Evolutionary conservation across 345 rosid species (phyloP), one percentile per base, ranked within the genome.

Genomic region (Jatropha curcas): DNA sequence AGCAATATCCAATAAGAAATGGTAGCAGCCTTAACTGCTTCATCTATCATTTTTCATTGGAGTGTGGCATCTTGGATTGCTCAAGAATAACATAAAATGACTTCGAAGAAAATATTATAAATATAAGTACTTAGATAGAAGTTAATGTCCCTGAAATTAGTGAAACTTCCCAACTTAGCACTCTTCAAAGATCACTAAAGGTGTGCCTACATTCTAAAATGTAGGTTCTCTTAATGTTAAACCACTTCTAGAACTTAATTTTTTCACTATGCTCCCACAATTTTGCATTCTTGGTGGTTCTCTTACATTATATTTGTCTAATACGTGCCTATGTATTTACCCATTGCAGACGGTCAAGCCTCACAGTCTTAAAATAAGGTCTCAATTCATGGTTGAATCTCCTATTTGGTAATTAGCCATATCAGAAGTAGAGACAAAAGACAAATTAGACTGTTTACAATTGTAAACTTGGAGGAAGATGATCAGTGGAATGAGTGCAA

Each of bases 401-500:
- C 17, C 7, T 19, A 8, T 45, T 20, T 25, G 30, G 33, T 60
- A 22, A 45, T 48, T 59, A 4, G 58, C 53, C 4, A 10, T 37
- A 34, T 27, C 27, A 6, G 45, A 43, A 51, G 9, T 65, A 24
- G 13, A 4, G 48, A 60, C n/a, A 31, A 68, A 65, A 45, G 37
- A 27, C 59, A 22, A 63, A 50, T 20, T n/a, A 4, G 35, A 46
- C 10, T 25, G 2, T 10, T 7, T 48, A 11, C 58, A 14, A 4
- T 39, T 34, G 53, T 5, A 0, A 39, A 33, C 28, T 67, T 35
- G 62, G 74, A 80, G 53, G 74, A 81, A 71, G 68, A 84, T 82
- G 92, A 80, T 79, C 43, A 62, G 79, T 34, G 73, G 55, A 74
- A 24, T 69, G 11, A 61, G 76, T 71, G 73, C 80, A 35, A 80